Evolutionary conservation across 495 filamentous ascomycete genomes (phyloP), one percentile per base, ranked within the genome.

Genomic region (Lophium mytilinum): DNA sequence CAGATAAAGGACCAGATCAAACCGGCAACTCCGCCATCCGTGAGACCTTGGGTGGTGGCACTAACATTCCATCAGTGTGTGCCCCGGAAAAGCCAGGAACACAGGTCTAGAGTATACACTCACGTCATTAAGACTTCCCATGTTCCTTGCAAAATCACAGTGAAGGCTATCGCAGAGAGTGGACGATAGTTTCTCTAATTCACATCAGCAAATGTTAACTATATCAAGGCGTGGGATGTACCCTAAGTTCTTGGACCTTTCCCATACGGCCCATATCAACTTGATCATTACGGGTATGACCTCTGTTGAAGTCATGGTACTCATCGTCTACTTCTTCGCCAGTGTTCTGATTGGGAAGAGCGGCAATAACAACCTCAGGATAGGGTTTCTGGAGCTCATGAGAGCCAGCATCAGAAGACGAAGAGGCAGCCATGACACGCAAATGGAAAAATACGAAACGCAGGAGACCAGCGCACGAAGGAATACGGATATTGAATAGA

Each of bases 231-330:
- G 12, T 35, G 19, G 8, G 19, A 14, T 9, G 30, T 19, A 48
- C 42, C 52, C 45, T 62, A 17, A 73, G 53, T 40, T 71, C 58
- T 37, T 70, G 69, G 9, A 47, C 48, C 45, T 66, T 71, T 14
- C 69, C 71, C 68, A 73, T 69, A 15, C 69, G 62, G 14, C 56
- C 55, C 71, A 73, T 73, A 50, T 73, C 69, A 50, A 48, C 58
- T 37, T 64, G 55, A 57, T 72, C 66, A 40, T 18, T 36, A 11
- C 17, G 41, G 10, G 41, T 56, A 37, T 63, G 37, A 1, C 50
- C 60, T 35, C 58, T 63, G 51, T 57, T 18, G 24, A 24, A 49
- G 39, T 50, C 50, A 39, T 62, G 59, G 35, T 62, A 57, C 10
- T 11, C 15, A 10, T 53, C 59, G 4, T 42, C 54, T 1, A 37